Evolutionary conservation across 371 early-diverging fungal species (phyloP), one percentile per base, ranked within the genome.

Genomic region (Catenaria anguillulae): DNA sequence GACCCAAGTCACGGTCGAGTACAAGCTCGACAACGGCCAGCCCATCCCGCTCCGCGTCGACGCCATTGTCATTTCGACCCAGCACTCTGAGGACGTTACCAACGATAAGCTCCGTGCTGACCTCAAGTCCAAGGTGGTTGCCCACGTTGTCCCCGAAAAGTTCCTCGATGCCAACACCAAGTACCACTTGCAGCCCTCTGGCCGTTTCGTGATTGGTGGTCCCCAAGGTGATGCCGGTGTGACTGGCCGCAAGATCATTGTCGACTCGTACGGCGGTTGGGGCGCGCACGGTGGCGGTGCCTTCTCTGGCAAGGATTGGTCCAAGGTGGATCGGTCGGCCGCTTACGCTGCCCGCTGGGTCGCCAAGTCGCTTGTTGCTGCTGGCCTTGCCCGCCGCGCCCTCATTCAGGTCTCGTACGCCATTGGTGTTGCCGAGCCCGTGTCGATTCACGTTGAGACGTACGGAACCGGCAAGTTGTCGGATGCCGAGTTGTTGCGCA

Each of bases 201-300:
- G 98, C 72, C 85, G 86, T 71, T 99, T 99, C 85, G 85, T 99
- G 80, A 95, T 97, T 65, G 99, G 99, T 78, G 99, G 99, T 66
- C 99, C 99, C 65, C 96, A 97, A 79, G 98, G 97, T 80, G 99
- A 99, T 81, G 96, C 97, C 66, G 99, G 99, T 76, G 83, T 98
- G 65, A 99, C 98, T 68, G 99, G 99, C 60, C 93, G 99, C 81
- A 99, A 99, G 88, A 95, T 98, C 73, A 97, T 99, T 72, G 99
- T 98, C 73, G 92, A 91, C 75, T 86, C 91, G 70, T 87, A 86
- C 74, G 96, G 97, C 73, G 98, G 99, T 75, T 94, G 90, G 87
- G 97, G 98, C 77, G 94, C 93, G 66, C 98, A 99, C 85, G 99
- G 99, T 77, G 99, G 99, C 76, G 99, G 99, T 79, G 94, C 97